Evolutionary conservation across 2,329 filamentous ascomycete genomes (phyloP).

Genomic region (Blastomyces gilchristii): DNA sequence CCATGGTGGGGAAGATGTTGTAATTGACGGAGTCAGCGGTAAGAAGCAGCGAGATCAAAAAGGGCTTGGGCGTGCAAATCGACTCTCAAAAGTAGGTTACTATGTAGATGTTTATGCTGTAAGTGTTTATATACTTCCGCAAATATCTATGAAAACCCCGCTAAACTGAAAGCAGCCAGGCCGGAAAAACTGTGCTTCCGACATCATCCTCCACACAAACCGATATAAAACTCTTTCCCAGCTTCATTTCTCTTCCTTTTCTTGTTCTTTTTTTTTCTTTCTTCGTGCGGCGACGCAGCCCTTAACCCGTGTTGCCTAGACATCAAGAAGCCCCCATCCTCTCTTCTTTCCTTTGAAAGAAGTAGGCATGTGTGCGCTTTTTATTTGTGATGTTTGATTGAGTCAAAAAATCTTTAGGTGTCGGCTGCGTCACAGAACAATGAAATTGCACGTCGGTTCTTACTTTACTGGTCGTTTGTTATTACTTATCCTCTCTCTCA

Average conservation of each 20-base stretch:
- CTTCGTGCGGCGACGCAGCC: conserved; percentile 73
- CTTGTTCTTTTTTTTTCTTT: conserved; percentile 46
- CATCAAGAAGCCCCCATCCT: conserved; percentile 25
- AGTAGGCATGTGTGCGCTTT: background rate
- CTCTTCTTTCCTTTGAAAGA: background rate
- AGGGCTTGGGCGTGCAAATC: background rate
- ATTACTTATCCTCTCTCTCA: conserved; percentile 27
- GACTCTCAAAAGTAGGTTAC: no score
- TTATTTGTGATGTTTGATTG: conserved; percentile 42
- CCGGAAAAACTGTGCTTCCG: background rate
- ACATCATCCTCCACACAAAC: background rate
- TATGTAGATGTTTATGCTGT: no score
- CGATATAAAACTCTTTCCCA: background rate
- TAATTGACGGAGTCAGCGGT: background rate
- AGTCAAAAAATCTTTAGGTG: conserved; percentile 43
- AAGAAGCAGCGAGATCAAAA: background rate
- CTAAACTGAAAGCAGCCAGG: conserved; percentile 12
- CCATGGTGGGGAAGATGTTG: background rate
- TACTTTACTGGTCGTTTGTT: conserved; percentile 41
- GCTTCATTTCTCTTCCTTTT: conserved; percentile 12
- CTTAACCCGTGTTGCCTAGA: conserved; percentile 70
- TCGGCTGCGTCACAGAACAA: conserved; percentile 71
- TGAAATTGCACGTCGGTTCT: conserved; percentile 61
- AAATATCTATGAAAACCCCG: background rate
- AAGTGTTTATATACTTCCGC: no score